Evolutionary conservation across 768 basidiomycete genomes (phyloP).

Genomic region (Leccinellum luteum): DNA sequence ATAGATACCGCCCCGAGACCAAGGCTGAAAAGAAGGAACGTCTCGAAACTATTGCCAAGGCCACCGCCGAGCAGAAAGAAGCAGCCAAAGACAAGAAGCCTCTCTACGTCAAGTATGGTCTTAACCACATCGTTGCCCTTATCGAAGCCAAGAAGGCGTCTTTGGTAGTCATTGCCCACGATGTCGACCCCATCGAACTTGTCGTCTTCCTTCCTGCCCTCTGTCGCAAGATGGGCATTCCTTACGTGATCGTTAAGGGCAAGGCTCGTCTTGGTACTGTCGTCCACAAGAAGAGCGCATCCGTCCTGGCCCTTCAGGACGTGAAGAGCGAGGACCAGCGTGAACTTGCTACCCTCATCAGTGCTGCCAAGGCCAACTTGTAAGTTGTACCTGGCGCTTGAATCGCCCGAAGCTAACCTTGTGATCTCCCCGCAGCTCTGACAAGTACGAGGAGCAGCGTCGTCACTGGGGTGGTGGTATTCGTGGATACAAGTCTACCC

Average conservation of each 20-base stretch:
- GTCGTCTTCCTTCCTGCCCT: conserved; percentile 98
- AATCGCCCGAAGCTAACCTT: conserved; percentile 1
- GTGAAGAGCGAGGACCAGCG: conserved; percentile 93
- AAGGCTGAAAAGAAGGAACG: conserved; percentile 98
- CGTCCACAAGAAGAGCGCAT: conserved; percentile 97
- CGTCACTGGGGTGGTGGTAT: conserved; percentile 95
- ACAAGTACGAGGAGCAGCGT: conserved; percentile 91
- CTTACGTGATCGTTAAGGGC: conserved; percentile 97
- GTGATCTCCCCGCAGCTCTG: conserved; percentile 47
- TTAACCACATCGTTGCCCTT: conserved; percentile 95
- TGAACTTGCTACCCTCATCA: conserved; percentile 89
- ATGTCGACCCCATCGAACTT: conserved; percentile 99
- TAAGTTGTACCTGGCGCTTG: conserved; percentile 39
- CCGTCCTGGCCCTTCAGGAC: conserved; percentile 88
- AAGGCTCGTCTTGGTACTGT: conserved; percentile 98
- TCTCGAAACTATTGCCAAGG: conserved; percentile 73
- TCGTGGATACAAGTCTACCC: conserved; percentile 91
- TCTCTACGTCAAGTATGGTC: conserved; percentile 90
- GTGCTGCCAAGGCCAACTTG: conserved; percentile 98
- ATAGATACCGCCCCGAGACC: conserved; percentile 79
- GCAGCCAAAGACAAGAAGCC: conserved; percentile 89
- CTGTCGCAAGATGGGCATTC: conserved; percentile 99
- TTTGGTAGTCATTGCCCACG: conserved; percentile 93
- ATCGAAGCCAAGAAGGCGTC: conserved; percentile 97
- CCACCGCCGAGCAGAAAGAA: conserved; percentile 77